Evolutionary conservation across 305 asterid species (phyloP), one percentile per base, ranked within the genome.

Genomic region (Fraxinus latifolia): DNA sequence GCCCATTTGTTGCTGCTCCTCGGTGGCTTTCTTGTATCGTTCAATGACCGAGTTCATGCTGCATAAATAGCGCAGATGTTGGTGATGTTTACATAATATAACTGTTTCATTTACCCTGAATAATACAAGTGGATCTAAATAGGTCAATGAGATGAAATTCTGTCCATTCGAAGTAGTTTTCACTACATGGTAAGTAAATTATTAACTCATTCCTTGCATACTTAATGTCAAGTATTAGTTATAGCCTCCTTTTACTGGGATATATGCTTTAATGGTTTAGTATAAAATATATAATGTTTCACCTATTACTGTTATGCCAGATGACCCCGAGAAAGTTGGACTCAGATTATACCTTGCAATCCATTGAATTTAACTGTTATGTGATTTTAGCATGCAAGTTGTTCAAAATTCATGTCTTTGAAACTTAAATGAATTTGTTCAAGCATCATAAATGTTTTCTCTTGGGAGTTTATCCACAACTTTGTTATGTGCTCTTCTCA

Each of bases 41-140:
- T 92, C 95, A 42, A 85, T 79, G 79, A 92, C 83, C 3, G 93
- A 85, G 81, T 81, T 84, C 93, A 91, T 89, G 81, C 95, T 91
- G 90, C 25, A 33, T 44, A 68, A 39, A 60, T 29, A 74, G 74
- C 67, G 79, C 39, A 82, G 9, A 77, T 77, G 34, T 77, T 72
- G 83, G 71, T 81, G 67, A 33, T 39, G 4, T 11, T 55, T 67
- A 79, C 74, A 34, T 58, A 37, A 11, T 77, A 11, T 21, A 27
- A 5, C 36, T 14, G 50, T 50, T 50, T 50, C 60, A 50, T 50
- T 50, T 62, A 62, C 32, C 15, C 71, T 62, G 32, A 17, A 21
- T 7, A 25, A 25, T 19, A 7, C n/a, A 65, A 23, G 72, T 21
- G 33, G 14, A 65, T 65, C 32, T 21, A 23, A 65, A 65, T 25